A percentile compares a stretch with the other conserved stretches of the same genome.
phyloP scores from a whole-genome alignment of 306 rosid genomes.

The Dalbergia cochinchinensis region DNA sequence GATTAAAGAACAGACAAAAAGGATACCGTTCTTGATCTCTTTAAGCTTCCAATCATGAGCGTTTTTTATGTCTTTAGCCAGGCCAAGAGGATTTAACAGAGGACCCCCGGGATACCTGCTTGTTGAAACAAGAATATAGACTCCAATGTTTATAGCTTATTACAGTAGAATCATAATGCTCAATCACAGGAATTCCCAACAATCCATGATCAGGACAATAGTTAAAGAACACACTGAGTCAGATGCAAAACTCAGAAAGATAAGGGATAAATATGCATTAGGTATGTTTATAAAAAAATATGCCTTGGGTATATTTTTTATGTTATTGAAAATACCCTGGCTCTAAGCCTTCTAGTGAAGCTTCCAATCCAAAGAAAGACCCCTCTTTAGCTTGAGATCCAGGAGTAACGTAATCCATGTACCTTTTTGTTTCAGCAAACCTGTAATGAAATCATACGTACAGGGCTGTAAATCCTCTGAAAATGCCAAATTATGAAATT shows the following conservation, averaged over 20 bases:
- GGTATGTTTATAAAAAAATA: not conserved
- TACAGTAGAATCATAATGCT: too few species aligned
- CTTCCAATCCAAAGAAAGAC: conserved; percentile 82
- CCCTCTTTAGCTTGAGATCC: conserved; percentile 93
- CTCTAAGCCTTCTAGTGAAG: conserved; percentile 80
- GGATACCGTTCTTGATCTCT: conserved; percentile 86
- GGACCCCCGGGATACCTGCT: conserved; percentile 89
- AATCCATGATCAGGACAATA: conserved; percentile 2
- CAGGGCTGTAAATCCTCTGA: not conserved
- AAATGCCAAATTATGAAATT: not conserved
- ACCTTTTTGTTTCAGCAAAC: conserved; percentile 87
- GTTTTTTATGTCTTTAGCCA: conserved; percentile 80
- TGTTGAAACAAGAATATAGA: conserved; percentile 36
- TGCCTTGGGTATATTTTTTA: not conserved
- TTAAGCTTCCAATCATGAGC: conserved; percentile 88
- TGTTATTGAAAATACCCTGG: conserved; percentile 77
- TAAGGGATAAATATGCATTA: not conserved
- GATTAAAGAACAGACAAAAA: conserved; percentile 27
- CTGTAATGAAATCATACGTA: conserved; percentile 40
- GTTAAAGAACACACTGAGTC: not conserved
- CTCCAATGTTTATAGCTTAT: too few species aligned
- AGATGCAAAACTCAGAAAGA: conserved; percentile 1
- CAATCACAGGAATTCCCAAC: not conserved
- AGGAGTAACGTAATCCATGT: conserved; percentile 89
- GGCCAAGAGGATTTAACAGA: conserved; percentile 83